Percentiles rank a stretch among this genome's conserved stretches.
phyloP scores from a whole-genome alignment of 306 rosid species.

The Vigna angularis region DNA sequence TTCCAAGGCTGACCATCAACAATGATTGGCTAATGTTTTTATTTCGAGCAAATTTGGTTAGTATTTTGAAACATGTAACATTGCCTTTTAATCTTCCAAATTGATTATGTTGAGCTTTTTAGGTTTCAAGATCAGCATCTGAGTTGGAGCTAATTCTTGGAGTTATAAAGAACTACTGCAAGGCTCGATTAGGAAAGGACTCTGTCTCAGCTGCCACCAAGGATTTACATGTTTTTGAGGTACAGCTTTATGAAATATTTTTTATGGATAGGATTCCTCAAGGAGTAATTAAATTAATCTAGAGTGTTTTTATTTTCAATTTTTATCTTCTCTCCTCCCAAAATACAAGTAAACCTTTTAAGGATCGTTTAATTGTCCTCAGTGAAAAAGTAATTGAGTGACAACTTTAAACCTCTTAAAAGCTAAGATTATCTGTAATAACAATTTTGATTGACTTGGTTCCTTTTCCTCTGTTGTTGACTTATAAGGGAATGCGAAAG shows the following conservation, averaged over 20 bases:
- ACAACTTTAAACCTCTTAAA: constrained; percentile 22
- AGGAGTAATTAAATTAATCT: constrained; percentile 32
- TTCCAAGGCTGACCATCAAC: constrained; percentile 29
- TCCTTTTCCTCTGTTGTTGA: constrained; percentile 38
- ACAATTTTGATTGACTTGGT: constrained; percentile 16
- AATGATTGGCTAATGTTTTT: constrained; percentile 39
- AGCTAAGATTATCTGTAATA: constrained; percentile 25
- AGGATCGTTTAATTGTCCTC: constrained; percentile 34
- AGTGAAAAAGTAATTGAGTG: constrained; percentile 4
- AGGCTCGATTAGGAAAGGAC: constrained; percentile 71
- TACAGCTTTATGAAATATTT: constrained; percentile 41
- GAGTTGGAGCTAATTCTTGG: constrained; percentile 93
- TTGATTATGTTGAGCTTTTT: constrained; percentile 35
- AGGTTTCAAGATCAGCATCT: constrained; percentile 87
- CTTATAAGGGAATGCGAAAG: constrained; percentile 84
- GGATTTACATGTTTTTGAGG: constrained; percentile 87
- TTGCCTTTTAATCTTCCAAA: constrained; percentile 42
- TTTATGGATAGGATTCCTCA: constrained; percentile 30
- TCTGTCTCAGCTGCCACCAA: constrained; percentile 68
- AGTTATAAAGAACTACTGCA: constrained; percentile 82
- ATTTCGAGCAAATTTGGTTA: constrained; percentile 17
- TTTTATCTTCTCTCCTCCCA: constrained; percentile 5
- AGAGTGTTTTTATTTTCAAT: constrained; percentile 5
- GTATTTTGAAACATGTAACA: constrained; percentile 20
- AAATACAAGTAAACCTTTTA: constrained; percentile 4